Conservation (phyloP, 441 rosid genomes). For the Omphalea diandra region DNA sequence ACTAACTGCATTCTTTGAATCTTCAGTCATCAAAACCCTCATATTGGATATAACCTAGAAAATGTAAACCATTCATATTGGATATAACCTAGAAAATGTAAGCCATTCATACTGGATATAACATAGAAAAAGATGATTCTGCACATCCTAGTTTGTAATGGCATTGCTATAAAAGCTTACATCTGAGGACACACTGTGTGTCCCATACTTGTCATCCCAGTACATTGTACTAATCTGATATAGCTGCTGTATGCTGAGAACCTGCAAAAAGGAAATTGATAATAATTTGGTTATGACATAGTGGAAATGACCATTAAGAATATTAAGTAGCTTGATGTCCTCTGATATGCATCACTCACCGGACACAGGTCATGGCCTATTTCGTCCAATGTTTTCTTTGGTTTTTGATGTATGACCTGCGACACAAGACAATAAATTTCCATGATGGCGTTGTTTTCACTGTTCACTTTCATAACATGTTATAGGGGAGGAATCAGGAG, state of each 20-base stretch:
- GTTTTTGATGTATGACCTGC: conserved; percentile 97
- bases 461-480: conserved; percentile 10
- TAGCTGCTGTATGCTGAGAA: conserved; percentile 92
- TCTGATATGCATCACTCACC: conserved; percentile 40
- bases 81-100: conserved; percentile 73
- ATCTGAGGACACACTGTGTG: conserved; percentile 88
- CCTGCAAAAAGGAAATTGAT: conserved; percentile 51
- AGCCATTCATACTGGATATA: neutral
- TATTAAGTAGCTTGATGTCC: neutral
- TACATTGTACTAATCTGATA: conserved; percentile 98
- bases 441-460: neutral
- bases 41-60: conserved; percentile 84
- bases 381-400: conserved; percentile 92
- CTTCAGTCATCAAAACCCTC: conserved; percentile 98
- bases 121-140: too few relatives aligned
- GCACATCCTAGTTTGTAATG: conserved; percentile 23
- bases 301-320: neutral
- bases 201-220: conserved; percentile 99
- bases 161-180: conserved; percentile 56
- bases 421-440: conserved; percentile 21
- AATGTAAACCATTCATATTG: conserved; percentile 75
- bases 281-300: conserved; percentile 8
- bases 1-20: conserved; percentile 96
- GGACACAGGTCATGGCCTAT: conserved; percentile 96
- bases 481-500: conserved; percentile 8